phyloP scores from a whole-genome alignment of 2,329 filamentous ascomycete genomes.

The Nannizzia gypsea region DNA sequence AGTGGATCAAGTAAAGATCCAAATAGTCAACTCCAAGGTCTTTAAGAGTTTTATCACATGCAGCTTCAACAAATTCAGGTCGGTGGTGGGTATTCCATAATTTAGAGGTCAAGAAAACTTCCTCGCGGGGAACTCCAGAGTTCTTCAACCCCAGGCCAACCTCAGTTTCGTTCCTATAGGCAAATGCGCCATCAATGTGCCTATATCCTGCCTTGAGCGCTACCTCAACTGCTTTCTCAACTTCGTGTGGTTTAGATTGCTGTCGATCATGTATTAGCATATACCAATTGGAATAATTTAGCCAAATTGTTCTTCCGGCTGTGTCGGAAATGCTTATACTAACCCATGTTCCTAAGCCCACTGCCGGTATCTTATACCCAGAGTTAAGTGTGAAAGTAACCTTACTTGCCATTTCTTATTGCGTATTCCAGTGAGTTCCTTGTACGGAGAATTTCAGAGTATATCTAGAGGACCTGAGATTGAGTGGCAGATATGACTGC shows the following conservation, averaged over 20 bases:
- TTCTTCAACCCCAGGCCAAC: conserved; percentile 67
- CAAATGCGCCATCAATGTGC: conserved; percentile 26
- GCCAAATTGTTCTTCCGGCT: neutral
- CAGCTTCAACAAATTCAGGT: conserved; percentile 47
- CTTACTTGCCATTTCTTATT: neutral
- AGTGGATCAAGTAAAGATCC: conserved; percentile 73
- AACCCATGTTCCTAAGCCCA: conserved; percentile 45
- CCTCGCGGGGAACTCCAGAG: conserved; percentile 63
- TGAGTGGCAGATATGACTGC: neutral
- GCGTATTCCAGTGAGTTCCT: neutral
- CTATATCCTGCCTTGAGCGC: conserved; percentile 16
- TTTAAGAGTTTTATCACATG: conserved; percentile 60
- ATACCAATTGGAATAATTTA: neutral
- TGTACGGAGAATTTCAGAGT: neutral
- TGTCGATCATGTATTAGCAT: conserved; percentile 44
- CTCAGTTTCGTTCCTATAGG: conserved; percentile 56
- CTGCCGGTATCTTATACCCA: conserved; percentile 49
- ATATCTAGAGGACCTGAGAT: neutral
- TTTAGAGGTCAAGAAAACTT: conserved; percentile 77
- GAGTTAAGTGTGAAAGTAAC: conserved; percentile 50
- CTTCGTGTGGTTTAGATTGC: conserved; percentile 50
- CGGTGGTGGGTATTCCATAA: conserved; percentile 72
- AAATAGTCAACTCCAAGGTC: conserved; percentile 67
- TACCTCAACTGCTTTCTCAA: conserved; percentile 45
- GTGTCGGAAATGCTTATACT: conserved; percentile 14